A percentile compares a stretch with the other conserved stretches of the same genome.
phyloP scores from a whole-genome alignment of 2,329 filamentous ascomycete genomes.

The Aureobasidium sp. region DNA sequence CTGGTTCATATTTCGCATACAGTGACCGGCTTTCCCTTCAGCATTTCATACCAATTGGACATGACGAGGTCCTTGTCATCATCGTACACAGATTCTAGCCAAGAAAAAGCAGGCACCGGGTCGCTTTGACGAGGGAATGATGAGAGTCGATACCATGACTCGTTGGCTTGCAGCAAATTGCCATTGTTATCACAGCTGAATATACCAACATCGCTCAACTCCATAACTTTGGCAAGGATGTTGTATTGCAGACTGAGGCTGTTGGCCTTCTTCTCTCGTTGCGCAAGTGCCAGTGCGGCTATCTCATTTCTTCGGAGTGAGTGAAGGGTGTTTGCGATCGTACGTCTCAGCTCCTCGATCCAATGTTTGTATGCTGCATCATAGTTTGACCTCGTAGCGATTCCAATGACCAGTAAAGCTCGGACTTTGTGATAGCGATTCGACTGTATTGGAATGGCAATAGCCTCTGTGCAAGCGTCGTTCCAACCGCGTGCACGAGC shows the following conservation, averaged over 20 bases:
- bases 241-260: conserved; percentile 12
- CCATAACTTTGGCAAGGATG: conserved; percentile 17
- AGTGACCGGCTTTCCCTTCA: conserved; percentile 7
- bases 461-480: not conserved
- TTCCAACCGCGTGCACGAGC: not conserved
- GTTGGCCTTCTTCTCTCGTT: conserved; percentile 11
- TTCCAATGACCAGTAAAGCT: not conserved
- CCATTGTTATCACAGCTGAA: conserved; percentile 16
- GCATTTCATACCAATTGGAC: not conserved
- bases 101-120: conserved; percentile 5
- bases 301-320: not conserved
- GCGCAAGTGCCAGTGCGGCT: not conserved
- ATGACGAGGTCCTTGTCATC: conserved; percentile 11
- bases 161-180: conserved; percentile 18
- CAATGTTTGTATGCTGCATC: conserved; percentile 1
- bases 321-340: not conserved
- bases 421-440: conserved; percentile 1
- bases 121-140: not conserved
- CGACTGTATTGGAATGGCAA: not conserved
- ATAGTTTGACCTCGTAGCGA: not conserved
- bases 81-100: conserved; percentile 7
- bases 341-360: not conserved
- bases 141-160: conserved; percentile 15
- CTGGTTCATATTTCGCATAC: not conserved
- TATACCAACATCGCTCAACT: conserved; percentile 17